A percentile compares a stretch with the other conserved stretches of the same genome.
Evolutionary conservation across 164 flowering plant species (phyloP).

Genomic region (Vitis rotundifolia): DNA sequence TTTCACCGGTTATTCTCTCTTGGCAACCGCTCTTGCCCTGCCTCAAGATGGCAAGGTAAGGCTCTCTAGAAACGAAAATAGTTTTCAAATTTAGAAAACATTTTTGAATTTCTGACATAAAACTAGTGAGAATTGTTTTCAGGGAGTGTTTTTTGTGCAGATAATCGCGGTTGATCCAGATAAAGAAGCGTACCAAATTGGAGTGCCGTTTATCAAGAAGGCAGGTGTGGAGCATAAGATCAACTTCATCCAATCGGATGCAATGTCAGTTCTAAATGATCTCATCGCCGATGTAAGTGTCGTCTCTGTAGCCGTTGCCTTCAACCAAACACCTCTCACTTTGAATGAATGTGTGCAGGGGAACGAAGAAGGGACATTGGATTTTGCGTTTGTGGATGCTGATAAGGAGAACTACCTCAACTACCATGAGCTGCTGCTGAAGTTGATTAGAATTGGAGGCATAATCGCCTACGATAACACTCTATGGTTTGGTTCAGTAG

Average conservation of each 20-base stretch:
- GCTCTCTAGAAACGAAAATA: too few relatives aligned
- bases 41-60: too few relatives aligned
- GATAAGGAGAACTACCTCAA: constrained; percentile 21
- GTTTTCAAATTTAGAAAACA: too few relatives aligned
- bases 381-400: constrained; percentile 35
- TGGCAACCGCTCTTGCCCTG: too few relatives aligned
- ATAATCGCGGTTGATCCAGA: constrained; percentile 36
- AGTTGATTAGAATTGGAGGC: constrained; percentile 34
- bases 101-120: too few relatives aligned
- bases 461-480: constrained; percentile 31
- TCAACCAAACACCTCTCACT: not conserved
- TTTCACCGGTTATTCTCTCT: too few relatives aligned
- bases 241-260: constrained; percentile 35
- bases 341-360: constrained; percentile 8
- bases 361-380: constrained; percentile 9
- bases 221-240: constrained; percentile 46
- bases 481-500: constrained; percentile 26
- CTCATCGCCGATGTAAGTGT: constrained; percentile 30
- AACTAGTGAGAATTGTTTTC: too few relatives aligned
- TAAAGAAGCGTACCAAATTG: constrained; percentile 30
- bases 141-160: constrained; percentile 15
- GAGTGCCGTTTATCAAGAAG: constrained; percentile 33
- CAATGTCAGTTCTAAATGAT: constrained; percentile 23
- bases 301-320: not conserved
- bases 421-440: constrained; percentile 29